Evolutionary conservation across 2,329 filamentous ascomycete genomes (phyloP), one percentile per base, ranked within the genome.

Genomic region (Sporothrix curviconia): DNA sequence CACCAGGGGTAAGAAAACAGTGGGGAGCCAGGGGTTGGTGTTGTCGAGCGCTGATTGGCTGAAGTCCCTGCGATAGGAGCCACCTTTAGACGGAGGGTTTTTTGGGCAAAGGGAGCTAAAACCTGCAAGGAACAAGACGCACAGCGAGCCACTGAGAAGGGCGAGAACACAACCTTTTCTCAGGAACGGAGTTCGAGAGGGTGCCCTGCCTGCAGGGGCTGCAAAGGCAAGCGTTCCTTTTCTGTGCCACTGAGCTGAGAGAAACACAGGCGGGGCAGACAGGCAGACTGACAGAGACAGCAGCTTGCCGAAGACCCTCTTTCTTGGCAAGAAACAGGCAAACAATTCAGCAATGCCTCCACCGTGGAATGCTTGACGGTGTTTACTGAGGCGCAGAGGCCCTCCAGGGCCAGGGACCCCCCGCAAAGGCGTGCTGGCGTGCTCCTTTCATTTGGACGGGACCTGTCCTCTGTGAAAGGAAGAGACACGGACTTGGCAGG

Each of bases 61-160:
- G 14, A 24, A 40, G 24, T 19, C n/a, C n/a, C n/a, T n/a, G 39
- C 24, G 25, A 37, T 24, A 50, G 25, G 54, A 17, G 44, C 40
- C 17, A 37, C n/a, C n/a, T n/a, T 50, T 17, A 25, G 43, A 50
- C 34, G 44, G 25, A 47, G n/a, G 30, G 49, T 39, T 39, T 51
- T 4, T 24, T 11, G 24, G 40, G 24, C 30, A 19, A 46, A 44
- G 52, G 14, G 30, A 37, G 40, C 52, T 46, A 36, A 54, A 42
- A 40, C 24, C 54, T 56, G 54, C 43, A 47, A 56, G 54, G 54
- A 40, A 56, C 54, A 56, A 34, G 32, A 49, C 36, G 30, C 12
- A 51, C 28, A 34, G 37, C 32, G 32, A 51, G 47, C 4, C 8
- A 28, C 5, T 8, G 0, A 22, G 15, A 22, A 39, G 30, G n/a